These are phyloP conservation scores for Thalassia testudinum DNA, from an alignment of 116 monocot species.

Conservation along the genomic window DNA sequence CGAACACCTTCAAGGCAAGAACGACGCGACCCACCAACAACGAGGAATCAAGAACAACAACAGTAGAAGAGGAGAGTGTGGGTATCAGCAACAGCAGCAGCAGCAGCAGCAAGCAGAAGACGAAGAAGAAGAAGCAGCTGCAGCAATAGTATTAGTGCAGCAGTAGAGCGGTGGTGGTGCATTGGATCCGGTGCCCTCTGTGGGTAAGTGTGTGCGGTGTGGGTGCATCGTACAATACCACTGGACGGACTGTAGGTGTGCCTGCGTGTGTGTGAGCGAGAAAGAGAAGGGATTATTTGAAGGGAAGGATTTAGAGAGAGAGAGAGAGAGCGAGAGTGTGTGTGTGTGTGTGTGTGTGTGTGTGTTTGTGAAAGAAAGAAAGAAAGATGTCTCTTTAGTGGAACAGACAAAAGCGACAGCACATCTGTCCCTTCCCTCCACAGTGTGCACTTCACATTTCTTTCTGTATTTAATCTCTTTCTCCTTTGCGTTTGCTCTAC, in stretches of 20 bases:
- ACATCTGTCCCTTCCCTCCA: not conserved
- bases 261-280: not conserved
- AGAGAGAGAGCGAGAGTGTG: not conserved
- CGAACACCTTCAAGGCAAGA: not conserved
- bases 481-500: too few species aligned
- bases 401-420: slow-evolving; percentile 10
- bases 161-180: too few species aligned
- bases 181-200: not conserved
- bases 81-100: not conserved
- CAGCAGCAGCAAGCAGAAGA: not conserved
- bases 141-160: not conserved
- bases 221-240: not conserved
- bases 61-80: not conserved
- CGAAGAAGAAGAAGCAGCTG: not conserved
- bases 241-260: not conserved
- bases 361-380: not conserved
- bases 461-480: too few species aligned
- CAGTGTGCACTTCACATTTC: not conserved
- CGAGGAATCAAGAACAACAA: not conserved
- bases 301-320: not conserved
- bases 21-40: not conserved
- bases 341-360: not conserved
- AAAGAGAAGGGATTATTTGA: slow-evolving; percentile 2
- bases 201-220: not conserved
- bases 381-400: slow-evolving; percentile 2